Evolutionary conservation across 2,329 filamentous ascomycete genomes (phyloP).

Genomic region (Aspergillus floridensis): DNA sequence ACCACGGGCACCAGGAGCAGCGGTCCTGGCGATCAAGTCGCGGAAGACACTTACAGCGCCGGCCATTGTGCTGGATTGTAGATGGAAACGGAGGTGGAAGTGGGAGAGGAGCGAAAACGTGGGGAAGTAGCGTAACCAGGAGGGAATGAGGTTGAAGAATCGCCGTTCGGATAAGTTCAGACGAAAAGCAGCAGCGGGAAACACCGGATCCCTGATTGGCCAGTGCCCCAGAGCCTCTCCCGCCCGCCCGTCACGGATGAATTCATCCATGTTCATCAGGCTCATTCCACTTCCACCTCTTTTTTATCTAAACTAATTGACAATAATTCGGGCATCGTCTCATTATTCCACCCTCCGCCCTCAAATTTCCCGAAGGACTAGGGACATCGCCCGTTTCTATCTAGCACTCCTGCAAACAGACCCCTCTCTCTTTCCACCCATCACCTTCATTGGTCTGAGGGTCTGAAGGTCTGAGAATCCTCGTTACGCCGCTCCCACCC

Average conservation of each 20-base stretch:
- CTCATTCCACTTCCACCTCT: too few relatives aligned
- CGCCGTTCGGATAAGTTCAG: constrained; percentile 15
- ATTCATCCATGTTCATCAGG: neutral
- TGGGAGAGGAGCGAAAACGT: constrained; percentile 18
- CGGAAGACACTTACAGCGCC: constrained; percentile 48
- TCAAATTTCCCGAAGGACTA: too few relatives aligned
- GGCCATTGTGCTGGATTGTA: constrained; percentile 53
- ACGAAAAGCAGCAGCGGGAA: constrained; percentile 39
- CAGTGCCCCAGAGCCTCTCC: constrained; percentile 18
- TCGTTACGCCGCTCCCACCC: neutral
- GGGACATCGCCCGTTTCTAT: too few relatives aligned
- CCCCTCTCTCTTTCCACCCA: too few relatives aligned
- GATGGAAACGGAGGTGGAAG: constrained; percentile 20
- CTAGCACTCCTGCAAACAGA: too few relatives aligned
- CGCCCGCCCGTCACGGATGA: constrained; percentile 22
- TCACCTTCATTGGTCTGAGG: too few relatives aligned
- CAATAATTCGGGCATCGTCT: too few relatives aligned
- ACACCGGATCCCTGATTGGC: constrained; percentile 41
- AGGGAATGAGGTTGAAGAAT: constrained; percentile 32
- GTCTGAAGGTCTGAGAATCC: too few relatives aligned
- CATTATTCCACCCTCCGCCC: too few relatives aligned
- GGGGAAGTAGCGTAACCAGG: constrained; percentile 15
- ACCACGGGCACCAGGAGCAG: constrained; percentile 25
- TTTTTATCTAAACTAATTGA: too few relatives aligned
- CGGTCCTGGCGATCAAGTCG: constrained; percentile 18